Base-by-base conservation (phyloP, 2,329 filamentous ascomycete species). In the Hymenoscyphus albidus region DNA sequence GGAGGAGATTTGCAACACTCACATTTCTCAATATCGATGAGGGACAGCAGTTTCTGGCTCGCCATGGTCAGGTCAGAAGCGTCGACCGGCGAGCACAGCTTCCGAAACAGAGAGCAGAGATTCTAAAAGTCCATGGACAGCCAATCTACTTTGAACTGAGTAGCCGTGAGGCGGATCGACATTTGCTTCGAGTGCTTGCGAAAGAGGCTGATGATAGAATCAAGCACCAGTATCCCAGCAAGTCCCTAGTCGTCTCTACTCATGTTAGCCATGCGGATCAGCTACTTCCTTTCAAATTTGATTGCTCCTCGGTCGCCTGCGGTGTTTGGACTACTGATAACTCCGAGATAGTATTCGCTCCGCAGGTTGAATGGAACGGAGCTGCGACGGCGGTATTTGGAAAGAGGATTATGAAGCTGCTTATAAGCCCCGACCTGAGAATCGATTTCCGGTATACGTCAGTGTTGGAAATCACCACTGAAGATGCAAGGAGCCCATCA, bases 371-470 rank as follows among this genome's bases (percentile, higher is more conserved):
- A 27, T 72, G 84, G 80, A 64, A 73, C 72, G 65, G 73, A 64
- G 56, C 73, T 54, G 83, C 80, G 0, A 76, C 64, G 1, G 69
- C 79, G 51, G 72, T 73, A 3, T 75, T 80, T 67, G 71, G 73
- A 32, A 59, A 78, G 72, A 64, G 69, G 60, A 18, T 79, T 70
- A 56, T 87, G 59, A 77, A 80, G 35, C 67, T 85, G 42, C 76
- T 66, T 0, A 71, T 81, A 0, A 60, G 62, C 4, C 68, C 67
- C 0, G 66, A 67, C 0, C 65, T 77, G 3, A 71, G 77, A 31
- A 75, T 86, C 40, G 80, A 84, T 59, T 80, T 87, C 14, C 76
- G 80, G 0, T 81, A 83, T 44, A 64, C 59, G 51, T 67, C 61
- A 27, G 69, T 65, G 32, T 51, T 63, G 42, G 62, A 44, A 27